phyloP scores from a whole-genome alignment of 2,329 filamentous ascomycete species.

The Phyllachora maydis region DNA sequence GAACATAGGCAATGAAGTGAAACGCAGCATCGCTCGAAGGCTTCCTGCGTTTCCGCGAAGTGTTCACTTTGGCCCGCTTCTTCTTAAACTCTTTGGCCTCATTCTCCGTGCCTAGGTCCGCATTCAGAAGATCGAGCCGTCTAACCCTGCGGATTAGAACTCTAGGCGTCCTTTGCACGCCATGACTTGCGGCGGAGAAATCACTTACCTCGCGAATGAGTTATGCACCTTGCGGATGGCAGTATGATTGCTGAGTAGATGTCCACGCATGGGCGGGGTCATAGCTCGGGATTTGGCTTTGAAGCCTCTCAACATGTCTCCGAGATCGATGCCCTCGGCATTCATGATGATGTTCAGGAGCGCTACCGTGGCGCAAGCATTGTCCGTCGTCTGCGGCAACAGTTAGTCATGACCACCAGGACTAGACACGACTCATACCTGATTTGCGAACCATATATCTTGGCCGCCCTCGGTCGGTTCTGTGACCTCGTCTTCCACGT shows the following conservation, averaged over 20 bases:
- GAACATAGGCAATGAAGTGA: conserved; percentile 83
- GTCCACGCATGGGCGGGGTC: conserved; percentile 52
- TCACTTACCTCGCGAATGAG: conserved; percentile 51
- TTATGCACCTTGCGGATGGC: conserved; percentile 75
- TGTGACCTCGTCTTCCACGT: conserved; percentile 27
- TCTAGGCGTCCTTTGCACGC: too few relatives aligned
- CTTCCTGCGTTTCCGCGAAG: conserved; percentile 13
- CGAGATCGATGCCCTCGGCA: conserved; percentile 41
- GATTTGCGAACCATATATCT: conserved; percentile 84
- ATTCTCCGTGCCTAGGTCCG: conserved; percentile 43
- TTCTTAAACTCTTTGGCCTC: conserved; percentile 22
- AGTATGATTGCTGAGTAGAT: conserved; percentile 51
- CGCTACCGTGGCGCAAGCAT: conserved; percentile 83
- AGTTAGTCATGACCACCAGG: conserved; percentile 2
- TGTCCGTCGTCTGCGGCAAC: conserved; percentile 44
- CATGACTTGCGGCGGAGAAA: conserved; percentile 3
- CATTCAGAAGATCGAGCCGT: conserved; percentile 55
- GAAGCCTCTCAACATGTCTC: conserved; percentile 49
- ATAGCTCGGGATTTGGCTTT: conserved; percentile 50
- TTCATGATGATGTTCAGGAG: conserved; percentile 92
- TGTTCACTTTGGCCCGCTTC: conserved; percentile 6
- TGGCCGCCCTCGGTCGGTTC: conserved; percentile 32
- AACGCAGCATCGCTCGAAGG: conserved; percentile 40
- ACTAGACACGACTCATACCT: conserved; percentile 23
- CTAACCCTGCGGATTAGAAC: conserved; percentile 18